phyloP scores from a whole-genome alignment of 129 eudicot species.

The Solidago caesia region DNA sequence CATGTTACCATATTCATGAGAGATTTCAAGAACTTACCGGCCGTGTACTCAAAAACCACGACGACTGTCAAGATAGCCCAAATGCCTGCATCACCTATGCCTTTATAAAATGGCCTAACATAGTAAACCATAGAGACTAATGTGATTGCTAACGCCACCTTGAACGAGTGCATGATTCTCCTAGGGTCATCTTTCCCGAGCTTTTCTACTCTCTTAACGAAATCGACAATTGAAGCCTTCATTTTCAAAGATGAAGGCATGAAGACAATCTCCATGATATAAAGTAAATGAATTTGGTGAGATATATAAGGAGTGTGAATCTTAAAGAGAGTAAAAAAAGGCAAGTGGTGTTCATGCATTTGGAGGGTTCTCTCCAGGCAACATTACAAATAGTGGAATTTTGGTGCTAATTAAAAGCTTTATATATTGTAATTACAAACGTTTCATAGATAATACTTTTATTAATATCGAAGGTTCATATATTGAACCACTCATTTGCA shows the following conservation, averaged over 20 bases:
- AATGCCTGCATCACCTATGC: slow-evolving; percentile 68
- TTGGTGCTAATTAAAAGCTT: neutral
- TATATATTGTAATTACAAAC: slow-evolving; percentile 15
- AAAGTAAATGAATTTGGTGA: slow-evolving; percentile 12
- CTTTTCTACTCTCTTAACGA: slow-evolving; percentile 29
- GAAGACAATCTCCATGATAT: slow-evolving; percentile 16
- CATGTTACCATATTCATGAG: neutral
- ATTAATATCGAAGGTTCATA: neutral
- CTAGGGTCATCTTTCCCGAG: slow-evolving; percentile 69
- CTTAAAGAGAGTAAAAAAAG: neutral
- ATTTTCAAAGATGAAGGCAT: slow-evolving; percentile 24
- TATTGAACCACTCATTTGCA: neutral
- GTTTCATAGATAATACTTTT: slow-evolving; percentile 10
- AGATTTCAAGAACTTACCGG: slow-evolving; percentile 47
- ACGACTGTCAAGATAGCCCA: slow-evolving; percentile 89
- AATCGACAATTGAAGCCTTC: slow-evolving; percentile 27
- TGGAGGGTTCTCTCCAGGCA: slow-evolving; percentile 5
- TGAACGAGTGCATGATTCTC: slow-evolving; percentile 68
- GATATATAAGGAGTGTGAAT: slow-evolving; percentile 25
- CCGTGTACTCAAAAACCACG: slow-evolving; percentile 81
- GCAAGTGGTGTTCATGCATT: slow-evolving; percentile 13
- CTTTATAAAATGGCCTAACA: slow-evolving; percentile 50
- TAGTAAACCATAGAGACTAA: slow-evolving; percentile 70
- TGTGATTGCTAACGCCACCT: slow-evolving; percentile 72
- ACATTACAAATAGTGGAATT: slow-evolving; percentile 12